Evolutionary conservation across 768 basidiomycete species (phyloP).

Genomic region (Lactarius deliciosus): DNA sequence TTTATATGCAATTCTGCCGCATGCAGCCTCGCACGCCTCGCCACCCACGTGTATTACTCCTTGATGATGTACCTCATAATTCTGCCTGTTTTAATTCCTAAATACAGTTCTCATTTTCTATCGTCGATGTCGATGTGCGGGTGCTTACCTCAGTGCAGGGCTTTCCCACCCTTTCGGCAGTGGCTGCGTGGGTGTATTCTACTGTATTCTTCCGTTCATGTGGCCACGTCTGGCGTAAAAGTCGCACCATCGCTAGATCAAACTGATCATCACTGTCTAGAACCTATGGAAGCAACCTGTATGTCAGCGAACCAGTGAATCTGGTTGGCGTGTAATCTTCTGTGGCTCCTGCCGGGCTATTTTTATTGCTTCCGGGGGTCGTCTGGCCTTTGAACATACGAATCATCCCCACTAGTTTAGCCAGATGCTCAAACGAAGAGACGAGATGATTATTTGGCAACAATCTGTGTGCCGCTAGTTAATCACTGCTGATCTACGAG

Average conservation of each 20-base stretch:
- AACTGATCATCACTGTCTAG: conserved; percentile 3
- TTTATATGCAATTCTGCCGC: conserved; percentile 20
- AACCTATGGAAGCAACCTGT: background rate
- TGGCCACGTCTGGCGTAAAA: conserved; percentile 4
- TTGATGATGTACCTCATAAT: conserved; percentile 27
- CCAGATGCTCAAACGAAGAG: background rate
- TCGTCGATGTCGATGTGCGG: background rate
- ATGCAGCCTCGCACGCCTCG: conserved; percentile 25
- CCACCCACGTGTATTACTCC: conserved; percentile 25
- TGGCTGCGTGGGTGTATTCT: background rate
- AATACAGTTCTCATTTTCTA: conserved; percentile 5
- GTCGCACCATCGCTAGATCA: background rate
- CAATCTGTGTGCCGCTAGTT: background rate
- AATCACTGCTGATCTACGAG: background rate
- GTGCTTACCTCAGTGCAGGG: background rate
- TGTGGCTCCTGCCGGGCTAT: background rate
- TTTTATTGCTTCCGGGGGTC: background rate
- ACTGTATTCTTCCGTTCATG: no score
- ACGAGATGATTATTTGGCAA: background rate
- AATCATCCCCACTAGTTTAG: background rate
- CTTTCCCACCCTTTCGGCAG: no score
- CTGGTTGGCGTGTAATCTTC: background rate
- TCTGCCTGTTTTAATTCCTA: conserved; percentile 19
- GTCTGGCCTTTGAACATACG: background rate
- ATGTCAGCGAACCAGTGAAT: background rate